These are phyloP conservation scores for Botrytis medusae DNA, from an alignment of 2,329 filamentous ascomycete species.

Conservation along the genomic window DNA sequence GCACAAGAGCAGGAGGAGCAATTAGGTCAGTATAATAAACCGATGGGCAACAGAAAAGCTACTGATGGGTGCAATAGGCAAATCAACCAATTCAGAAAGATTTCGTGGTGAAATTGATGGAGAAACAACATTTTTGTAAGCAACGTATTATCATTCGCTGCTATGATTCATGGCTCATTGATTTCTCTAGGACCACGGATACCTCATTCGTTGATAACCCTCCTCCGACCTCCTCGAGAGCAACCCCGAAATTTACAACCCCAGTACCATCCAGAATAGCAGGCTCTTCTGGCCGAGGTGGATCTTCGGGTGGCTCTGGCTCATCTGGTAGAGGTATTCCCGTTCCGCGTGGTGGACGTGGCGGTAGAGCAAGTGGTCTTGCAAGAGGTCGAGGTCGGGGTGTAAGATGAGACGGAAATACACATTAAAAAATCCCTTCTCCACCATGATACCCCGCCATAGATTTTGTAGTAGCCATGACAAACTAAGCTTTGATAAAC, in stretches of 20 bases:
- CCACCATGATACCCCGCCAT: slow-evolving; percentile 22
- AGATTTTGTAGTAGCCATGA: slow-evolving; percentile 11
- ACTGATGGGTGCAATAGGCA: slow-evolving; percentile 29
- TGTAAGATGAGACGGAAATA: slow-evolving; percentile 30
- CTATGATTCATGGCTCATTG: slow-evolving; percentile 24
- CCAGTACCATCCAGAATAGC: slow-evolving; percentile 38
- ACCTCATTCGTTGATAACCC: slow-evolving; percentile 90
- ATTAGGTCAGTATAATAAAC: slow-evolving; percentile 40
- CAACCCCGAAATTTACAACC: slow-evolving; percentile 45
- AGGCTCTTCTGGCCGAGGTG: slow-evolving; percentile 21
- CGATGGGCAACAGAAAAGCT: slow-evolving; percentile 11
- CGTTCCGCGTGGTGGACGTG: slow-evolving; percentile 37
- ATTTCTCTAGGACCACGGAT: slow-evolving; percentile 71
- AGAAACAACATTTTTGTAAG: slow-evolving; percentile 84
- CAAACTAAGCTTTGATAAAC: slow-evolving; percentile 1
- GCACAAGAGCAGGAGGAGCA: slow-evolving; percentile 59
- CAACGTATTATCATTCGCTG: slow-evolving; percentile 24
- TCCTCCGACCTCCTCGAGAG: slow-evolving; percentile 58
- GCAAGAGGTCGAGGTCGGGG: slow-evolving; percentile 39
- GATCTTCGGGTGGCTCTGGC: slow-evolving; percentile 31
- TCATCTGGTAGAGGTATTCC: slow-evolving; percentile 38
- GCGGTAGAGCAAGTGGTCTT: slow-evolving; percentile 39
- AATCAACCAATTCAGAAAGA: slow-evolving; percentile 41
- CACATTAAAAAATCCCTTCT: slow-evolving; percentile 23
- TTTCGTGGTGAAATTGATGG: slow-evolving; percentile 48